Base-by-base conservation (phyloP, 129 eudicot genomes). In the Saussurea involucrata region DNA sequence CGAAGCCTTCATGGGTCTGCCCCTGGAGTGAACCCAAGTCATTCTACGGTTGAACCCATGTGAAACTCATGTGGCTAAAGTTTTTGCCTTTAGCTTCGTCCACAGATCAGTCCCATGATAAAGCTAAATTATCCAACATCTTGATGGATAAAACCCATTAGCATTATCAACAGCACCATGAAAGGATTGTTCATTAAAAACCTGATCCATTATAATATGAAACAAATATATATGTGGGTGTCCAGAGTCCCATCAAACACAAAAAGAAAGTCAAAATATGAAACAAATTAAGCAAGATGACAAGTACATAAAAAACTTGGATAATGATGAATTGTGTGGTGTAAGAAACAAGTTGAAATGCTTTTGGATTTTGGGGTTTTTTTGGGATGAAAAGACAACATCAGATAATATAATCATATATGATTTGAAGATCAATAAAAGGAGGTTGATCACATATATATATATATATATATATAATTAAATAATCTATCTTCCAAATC, bases 381-480 rank as follows among this genome's bases (percentile, higher is more conserved):
- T 66, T 15, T 27, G 33, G 80, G 71, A 49, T 66, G 53, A 46
- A 76, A 76, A 76, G 80, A 53, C 57, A 29, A 44, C 73, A 65
- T 42, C 21, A 66, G 60, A 34, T 74, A 32, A 74, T 74, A 61
- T 61, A 74, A 8, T 31, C 61, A 53, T 63, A 18, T 20, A 22
- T 66, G 67, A 76, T 76, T 76, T 66, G 80, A 76, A 76, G 80
- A 76, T 66, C 34, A 29, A 66, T 21, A 40, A 65, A 76, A 49
- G 69, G 80, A 63, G 36, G 36, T 27, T 64, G 80, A 76, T 76
- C 66, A 40, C 66, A 76, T 28, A 76, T 66, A 76, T 76, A 76
- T 58, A 78, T 76, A 76, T 28, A 76, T 76, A 76, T 28, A 76
- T 66, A 76, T 76, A 76, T 58, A 78, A 69, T 53, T 78, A 69